These are phyloP conservation scores for Eucalyptus polybractea DNA, from an alignment of 345 rosid genomes.

Conservation along the genomic window DNA sequence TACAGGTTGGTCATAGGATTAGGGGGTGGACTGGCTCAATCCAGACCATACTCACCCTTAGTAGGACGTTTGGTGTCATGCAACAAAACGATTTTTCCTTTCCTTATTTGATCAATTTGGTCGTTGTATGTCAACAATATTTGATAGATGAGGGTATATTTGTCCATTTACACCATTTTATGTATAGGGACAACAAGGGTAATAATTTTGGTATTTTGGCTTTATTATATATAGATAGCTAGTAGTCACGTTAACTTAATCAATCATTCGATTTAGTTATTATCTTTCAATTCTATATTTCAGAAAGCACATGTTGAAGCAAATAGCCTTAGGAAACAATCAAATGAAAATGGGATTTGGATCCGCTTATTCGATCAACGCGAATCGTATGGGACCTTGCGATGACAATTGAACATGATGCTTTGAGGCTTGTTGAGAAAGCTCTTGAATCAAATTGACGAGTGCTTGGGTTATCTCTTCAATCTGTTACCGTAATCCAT, in stretches of 20 bases:
- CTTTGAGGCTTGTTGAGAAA: slow-evolving; percentile 4
- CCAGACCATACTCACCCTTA: too few relatives aligned
- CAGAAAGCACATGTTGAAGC: not conserved
- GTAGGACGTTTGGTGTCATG: too few relatives aligned
- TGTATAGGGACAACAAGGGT: too few relatives aligned
- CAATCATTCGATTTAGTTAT: too few relatives aligned
- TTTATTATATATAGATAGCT: too few relatives aligned
- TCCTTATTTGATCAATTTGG: not conserved
- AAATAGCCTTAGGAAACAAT: not conserved
- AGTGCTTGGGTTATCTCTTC: slow-evolving; percentile 21
- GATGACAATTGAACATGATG: not conserved
- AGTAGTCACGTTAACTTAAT: too few relatives aligned
- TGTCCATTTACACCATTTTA: too few relatives aligned
- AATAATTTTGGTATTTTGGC: too few relatives aligned
- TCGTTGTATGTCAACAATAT: not conserved
- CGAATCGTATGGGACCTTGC: accelerated
- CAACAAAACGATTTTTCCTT: not conserved
- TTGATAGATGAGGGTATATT: too few relatives aligned
- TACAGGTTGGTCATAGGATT: accelerated
- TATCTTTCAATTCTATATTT: not conserved
- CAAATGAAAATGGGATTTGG: not conserved
- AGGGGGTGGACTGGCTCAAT: too few relatives aligned
- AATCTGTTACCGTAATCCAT: slow-evolving; percentile 18
- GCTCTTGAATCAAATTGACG: slow-evolving; percentile 5
- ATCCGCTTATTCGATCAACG: not conserved